These are phyloP conservation scores for Acanthamoeba sp. DNA, from an alignment of 208 protist species.

Conservation along the genomic window DNA sequence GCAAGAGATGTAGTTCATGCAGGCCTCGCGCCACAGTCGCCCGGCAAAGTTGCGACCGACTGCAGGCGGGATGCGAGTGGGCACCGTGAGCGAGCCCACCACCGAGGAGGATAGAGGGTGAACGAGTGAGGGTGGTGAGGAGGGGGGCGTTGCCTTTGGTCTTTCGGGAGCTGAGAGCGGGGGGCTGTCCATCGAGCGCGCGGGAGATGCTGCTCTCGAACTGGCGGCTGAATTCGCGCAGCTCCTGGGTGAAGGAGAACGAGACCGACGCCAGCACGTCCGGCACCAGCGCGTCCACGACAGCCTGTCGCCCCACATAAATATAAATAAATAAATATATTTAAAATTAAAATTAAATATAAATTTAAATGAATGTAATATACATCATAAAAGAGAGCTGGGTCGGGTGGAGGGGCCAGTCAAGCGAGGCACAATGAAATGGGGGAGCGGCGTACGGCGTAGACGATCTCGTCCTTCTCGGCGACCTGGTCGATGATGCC, in stretches of 20 bases:
- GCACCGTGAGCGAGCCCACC: too few relatives aligned
- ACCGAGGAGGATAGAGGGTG: too few relatives aligned
- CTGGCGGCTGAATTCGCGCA: conserved; percentile 53
- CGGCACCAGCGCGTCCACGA: conserved; percentile 53
- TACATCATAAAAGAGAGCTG: too few relatives aligned
- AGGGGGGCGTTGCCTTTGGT: background rate
- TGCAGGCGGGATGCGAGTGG: background rate
- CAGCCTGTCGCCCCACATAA: background rate
- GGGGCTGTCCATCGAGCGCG: conserved; percentile 42
- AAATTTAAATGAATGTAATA: too few relatives aligned
- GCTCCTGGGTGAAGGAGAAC: conserved; percentile 1
- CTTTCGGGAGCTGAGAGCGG: conserved; percentile 1
- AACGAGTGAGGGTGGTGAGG: background rate
- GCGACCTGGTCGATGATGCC: conserved; percentile 23
- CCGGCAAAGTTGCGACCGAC: conserved; percentile 27
- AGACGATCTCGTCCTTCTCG: conserved; percentile 71
- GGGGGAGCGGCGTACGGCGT: background rate
- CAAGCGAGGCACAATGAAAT: background rate
- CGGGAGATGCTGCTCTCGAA: conserved; percentile 1
- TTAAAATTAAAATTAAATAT: too few relatives aligned
- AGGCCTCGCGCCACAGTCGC: conserved; percentile 32
- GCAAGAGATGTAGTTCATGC: conserved; percentile 42
- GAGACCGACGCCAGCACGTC: conserved; percentile 35
- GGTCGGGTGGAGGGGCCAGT: background rate
- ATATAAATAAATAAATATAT: background rate